Evolutionary conservation across 2,329 filamentous ascomycete genomes (phyloP), one percentile per base, ranked within the genome.

Genomic region (Escovopsis weberi): DNA sequence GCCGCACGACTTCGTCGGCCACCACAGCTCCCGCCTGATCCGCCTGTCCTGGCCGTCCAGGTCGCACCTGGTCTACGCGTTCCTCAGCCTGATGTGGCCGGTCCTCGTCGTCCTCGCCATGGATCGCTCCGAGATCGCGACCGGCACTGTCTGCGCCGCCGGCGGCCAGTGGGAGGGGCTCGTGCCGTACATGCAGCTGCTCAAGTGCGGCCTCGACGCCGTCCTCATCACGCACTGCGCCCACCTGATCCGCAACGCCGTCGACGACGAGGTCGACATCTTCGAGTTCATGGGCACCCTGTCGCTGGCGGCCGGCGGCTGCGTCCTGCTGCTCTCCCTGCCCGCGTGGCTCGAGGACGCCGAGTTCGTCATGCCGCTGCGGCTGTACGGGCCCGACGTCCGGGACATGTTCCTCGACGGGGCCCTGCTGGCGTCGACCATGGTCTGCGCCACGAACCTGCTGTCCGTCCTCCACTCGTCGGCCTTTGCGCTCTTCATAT

Each of bases 321-420:
- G 43, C 43, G 15, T 62, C 50, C 51, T 46, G 37, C 12, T 50
- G 44, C 23, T 47, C 50, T 23, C 54, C 48, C n/a, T 51, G 41
- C 37, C 39, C 50, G 10, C 49, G 48, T 57, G 42, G 45, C 49
- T 6, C 52, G 53, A 12, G 50, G 55, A 26, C 48, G 46, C 36
- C 23, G 55, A 58, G 41, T 50, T 54, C 10, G 41, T 51, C n/a
- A 54, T 56, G 51, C 58, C 58, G 12, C 38, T 63, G n/a, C 44
- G 48, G 1, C 54, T 61, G 11, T 47, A 51, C 26, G 48, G 47
- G 30, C 49, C 59, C 5, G 55, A 50, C 4, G 37, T 55, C 2
- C 45, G 54, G 7, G 58, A 62, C 26, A 47, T 63, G 6, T 23
- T 56, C 12, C 8, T 55, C 12, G 59, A 63, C 38, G 56, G 58